Conservation (phyloP, 148 eudicot genomes). For the Cornus suecica region DNA sequence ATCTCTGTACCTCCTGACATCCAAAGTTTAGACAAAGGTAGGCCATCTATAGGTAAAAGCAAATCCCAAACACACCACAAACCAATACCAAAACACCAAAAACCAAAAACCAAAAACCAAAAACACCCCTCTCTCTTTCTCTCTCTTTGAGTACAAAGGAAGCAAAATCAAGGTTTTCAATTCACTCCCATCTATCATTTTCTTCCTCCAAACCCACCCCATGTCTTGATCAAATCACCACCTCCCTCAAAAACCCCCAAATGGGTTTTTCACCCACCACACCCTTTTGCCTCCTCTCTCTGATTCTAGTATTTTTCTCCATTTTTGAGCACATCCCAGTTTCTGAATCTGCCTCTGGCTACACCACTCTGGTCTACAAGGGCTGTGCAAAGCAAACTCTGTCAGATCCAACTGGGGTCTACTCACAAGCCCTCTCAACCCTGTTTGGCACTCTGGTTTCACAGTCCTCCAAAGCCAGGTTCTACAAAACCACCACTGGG, state of each 20-base stretch:
- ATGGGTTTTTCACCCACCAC: conserved; percentile 30
- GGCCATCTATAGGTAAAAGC: neutral
- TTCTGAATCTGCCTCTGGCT: conserved; percentile 47
- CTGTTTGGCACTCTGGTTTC: conserved; percentile 53
- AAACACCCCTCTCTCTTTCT: too few species aligned
- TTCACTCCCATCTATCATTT: neutral
- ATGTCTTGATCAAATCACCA: neutral
- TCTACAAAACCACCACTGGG: conserved; percentile 61
- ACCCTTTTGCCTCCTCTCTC: conserved; percentile 23
- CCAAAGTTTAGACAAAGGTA: neutral
- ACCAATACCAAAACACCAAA: neutral
- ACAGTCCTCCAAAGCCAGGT: conserved; percentile 74
- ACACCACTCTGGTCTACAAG: conserved; percentile 66
- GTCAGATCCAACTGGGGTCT: conserved; percentile 80
- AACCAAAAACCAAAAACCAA: neutral
- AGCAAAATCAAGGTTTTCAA: neutral
- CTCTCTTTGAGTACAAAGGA: neutral
- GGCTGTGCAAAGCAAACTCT: conserved; percentile 82
- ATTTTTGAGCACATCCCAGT: conserved; percentile 13
- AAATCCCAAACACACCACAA: neutral
- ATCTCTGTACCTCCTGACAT: neutral
- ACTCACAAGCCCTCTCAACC: conserved; percentile 61
- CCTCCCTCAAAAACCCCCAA: neutral
- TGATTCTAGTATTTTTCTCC: conserved; percentile 16
- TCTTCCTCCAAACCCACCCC: neutral